Conservation (phyloP, 1,139 yeast species). For the Zhuliangozyma parablackwelliae region DNA sequence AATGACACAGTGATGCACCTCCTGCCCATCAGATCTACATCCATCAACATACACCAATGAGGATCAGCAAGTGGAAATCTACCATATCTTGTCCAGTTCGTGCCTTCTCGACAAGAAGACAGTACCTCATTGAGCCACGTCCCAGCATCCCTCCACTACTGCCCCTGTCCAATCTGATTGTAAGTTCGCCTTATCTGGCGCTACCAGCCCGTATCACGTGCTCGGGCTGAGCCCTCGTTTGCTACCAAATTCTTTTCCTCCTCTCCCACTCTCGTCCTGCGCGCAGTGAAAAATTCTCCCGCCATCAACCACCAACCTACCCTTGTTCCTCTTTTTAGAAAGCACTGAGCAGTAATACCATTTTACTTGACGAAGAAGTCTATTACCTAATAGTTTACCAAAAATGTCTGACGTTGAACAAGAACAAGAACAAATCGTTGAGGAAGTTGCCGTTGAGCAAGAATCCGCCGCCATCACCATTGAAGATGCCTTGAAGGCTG, state of each 20-base stretch:
- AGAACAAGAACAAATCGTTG: slow-evolving; percentile 82
- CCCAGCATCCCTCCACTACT: no score
- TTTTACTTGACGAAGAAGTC: slow-evolving; percentile 82
- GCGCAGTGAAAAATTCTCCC: slow-evolving; percentile 15
- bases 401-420: slow-evolving; percentile 85
- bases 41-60: no score
- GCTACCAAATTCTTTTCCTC: slow-evolving; percentile 1
- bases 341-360: slow-evolving; percentile 68
- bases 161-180: no score
- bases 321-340: slow-evolving; percentile 5
- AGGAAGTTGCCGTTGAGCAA: slow-evolving; percentile 80
- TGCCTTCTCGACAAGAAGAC: no score
- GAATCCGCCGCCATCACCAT: slow-evolving; percentile 86
- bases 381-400: slow-evolving; percentile 16
- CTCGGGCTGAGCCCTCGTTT: neutral
- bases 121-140: no score
- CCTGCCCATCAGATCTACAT: no score
- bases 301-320: neutral
- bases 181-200: no score
- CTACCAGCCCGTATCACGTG: no score
- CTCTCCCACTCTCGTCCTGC: no score
- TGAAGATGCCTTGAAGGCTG: slow-evolving; percentile 98
- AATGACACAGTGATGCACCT: no score
- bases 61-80: no score
- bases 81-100: no score